Evolutionary conservation across 2,329 filamentous ascomycete genomes (phyloP).

Genomic region (Dendryphion nanum): DNA sequence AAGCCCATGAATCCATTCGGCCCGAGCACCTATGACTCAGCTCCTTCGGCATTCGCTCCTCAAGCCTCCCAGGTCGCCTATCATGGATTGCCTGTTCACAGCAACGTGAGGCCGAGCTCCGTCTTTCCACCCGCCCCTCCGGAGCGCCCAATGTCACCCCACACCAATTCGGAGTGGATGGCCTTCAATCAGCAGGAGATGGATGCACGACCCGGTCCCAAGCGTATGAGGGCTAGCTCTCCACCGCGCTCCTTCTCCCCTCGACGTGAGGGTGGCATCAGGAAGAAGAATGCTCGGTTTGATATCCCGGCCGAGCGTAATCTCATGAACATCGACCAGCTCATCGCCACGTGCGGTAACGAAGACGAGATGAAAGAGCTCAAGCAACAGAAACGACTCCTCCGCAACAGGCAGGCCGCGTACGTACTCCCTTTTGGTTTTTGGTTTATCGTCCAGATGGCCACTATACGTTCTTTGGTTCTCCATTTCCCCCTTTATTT

Average conservation of each 20-base stretch:
- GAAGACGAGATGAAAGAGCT: constrained; percentile 96
- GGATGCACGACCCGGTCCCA: constrained; percentile 48
- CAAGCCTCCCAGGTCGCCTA: constrained; percentile 40
- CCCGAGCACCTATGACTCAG: constrained; percentile 50
- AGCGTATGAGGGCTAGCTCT: constrained; percentile 65
- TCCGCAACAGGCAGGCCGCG: constrained; percentile 96
- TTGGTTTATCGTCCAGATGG: constrained; percentile 27
- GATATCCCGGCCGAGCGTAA: constrained; percentile 94
- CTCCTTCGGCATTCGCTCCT: constrained; percentile 43
- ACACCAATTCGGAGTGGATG: constrained; percentile 61
- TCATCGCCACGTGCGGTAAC: constrained; percentile 84
- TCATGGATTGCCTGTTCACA: constrained; percentile 37
- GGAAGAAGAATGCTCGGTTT: constrained; percentile 98
- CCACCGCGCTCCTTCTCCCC: constrained; percentile 73
- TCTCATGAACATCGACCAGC: constrained; percentile 87
- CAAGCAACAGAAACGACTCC: constrained; percentile 94
- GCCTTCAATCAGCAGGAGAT: constrained; percentile 51
- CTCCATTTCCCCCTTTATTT: constrained; percentile 21
- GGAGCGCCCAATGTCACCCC: constrained; percentile 58
- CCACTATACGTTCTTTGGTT: constrained; percentile 28
- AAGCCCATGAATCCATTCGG: constrained; percentile 69
- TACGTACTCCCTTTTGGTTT: constrained; percentile 57
- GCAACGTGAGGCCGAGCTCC: constrained; percentile 48
- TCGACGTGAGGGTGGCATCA: constrained; percentile 78
- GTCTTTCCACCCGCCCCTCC: constrained; percentile 46